Base-by-base conservation (phyloP, 1,284 basidiomycete species). In the Cryptococcus neoformans region DNA sequence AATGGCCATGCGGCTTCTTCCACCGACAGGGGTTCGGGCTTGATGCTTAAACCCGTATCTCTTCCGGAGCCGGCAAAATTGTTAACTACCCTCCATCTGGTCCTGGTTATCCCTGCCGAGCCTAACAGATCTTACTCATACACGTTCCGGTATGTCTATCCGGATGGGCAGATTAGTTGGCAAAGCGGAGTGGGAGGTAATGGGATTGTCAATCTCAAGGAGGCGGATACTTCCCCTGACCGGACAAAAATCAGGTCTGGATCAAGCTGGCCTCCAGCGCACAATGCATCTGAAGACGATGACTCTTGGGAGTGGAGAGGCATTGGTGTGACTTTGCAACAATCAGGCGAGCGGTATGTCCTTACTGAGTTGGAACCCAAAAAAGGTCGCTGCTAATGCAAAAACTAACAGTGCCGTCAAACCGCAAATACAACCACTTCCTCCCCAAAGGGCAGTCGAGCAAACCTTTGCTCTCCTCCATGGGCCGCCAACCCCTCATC, bases 131-230 rank as follows among this genome's bases (percentile, higher is more conserved):
- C 16, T 2, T 69, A 56, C 53, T 51, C 63, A 0, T 70, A 66
- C 51, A 70, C 68, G 6, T 66, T 62, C 38, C 63, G 68, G 14
- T 62, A 60, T 36, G 56, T 64, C 49, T 47, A 53, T 10, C 9
- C 41, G 2, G 54, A 56, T 12, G 64, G 64, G 12, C 55, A 62
- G 11, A 62, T 58, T 11, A 57, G 63, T 21, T 70, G 68, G 68
- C 59, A 65, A 1, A 66, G 68, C 7, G 62, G 62, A 1, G 53
- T 57, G 21, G 68, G 66, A 4, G 62, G 59, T 1, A 70, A 70
- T 39, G 68, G 68, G 12, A 46, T 56, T 11, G 53, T 70, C 47
- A 55, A 51, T 48, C 38, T 69, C 17, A 39, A 47, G 11, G 40
- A 47, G 12, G 56, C 58, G 3, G 38, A 44, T 21, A 44, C n/a